phyloP scores from a whole-genome alignment of 805 yeast species.

The Wickerhamomyces alni region DNA sequence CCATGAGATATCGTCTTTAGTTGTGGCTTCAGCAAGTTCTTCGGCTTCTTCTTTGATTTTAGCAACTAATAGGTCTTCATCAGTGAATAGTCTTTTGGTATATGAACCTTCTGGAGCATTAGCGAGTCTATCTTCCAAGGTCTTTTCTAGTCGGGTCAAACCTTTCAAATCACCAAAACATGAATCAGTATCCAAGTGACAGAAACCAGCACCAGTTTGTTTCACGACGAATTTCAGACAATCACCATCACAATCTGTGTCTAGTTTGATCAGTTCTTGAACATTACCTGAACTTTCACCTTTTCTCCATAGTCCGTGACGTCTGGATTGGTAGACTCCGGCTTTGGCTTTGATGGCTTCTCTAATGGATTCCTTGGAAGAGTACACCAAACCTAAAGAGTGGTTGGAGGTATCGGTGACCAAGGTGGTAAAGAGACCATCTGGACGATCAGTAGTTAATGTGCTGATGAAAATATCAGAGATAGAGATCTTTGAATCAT shows the following conservation, averaged over 20 bases:
- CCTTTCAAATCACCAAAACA: slow-evolving; percentile 79
- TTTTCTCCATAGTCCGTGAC: slow-evolving; percentile 91
- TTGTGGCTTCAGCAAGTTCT: slow-evolving; percentile 81
- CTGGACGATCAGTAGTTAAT: slow-evolving; percentile 75
- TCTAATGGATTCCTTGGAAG: slow-evolving; percentile 72
- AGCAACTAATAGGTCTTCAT: slow-evolving; percentile 68
- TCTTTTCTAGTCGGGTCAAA: slow-evolving; percentile 57
- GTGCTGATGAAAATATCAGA: slow-evolving; percentile 42
- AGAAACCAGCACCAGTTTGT: slow-evolving; percentile 85
- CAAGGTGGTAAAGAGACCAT: slow-evolving; percentile 79
- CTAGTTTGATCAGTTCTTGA: slow-evolving; percentile 62
- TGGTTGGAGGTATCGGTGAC: slow-evolving; percentile 66
- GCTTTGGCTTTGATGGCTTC: slow-evolving; percentile 76
- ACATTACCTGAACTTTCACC: slow-evolving; percentile 97
- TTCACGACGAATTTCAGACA: slow-evolving; percentile 81
- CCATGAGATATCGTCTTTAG: slow-evolving; percentile 76
- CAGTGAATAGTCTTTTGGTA: slow-evolving; percentile 81
- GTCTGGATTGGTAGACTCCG: slow-evolving; percentile 93
- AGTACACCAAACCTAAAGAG: slow-evolving; percentile 86
- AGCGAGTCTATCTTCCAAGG: slow-evolving; percentile 53
- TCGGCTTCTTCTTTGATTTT: slow-evolving; percentile 95
- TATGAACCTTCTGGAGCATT: slow-evolving; percentile 92
- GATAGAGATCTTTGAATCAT: slow-evolving; percentile 26
- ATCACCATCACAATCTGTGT: slow-evolving; percentile 88
- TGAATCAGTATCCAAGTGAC: slow-evolving; percentile 76